These are phyloP conservation scores for Exophiala sp. DNA, from an alignment of 2,329 filamentous ascomycete species.

Conservation along the genomic window DNA sequence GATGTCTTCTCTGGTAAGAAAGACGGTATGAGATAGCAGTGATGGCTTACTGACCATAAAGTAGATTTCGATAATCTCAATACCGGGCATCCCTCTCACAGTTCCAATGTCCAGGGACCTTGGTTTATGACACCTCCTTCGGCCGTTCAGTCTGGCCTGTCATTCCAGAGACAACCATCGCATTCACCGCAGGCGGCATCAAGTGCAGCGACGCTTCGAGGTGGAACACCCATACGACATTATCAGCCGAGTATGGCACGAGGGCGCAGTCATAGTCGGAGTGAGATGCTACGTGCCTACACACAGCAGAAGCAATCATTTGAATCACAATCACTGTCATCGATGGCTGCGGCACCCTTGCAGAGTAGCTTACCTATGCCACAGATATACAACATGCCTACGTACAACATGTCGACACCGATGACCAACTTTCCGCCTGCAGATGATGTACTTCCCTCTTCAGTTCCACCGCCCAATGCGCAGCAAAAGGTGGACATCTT, in stretches of 20 bases:
- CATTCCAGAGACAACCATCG: constrained; percentile 16
- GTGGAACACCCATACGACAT: constrained; percentile 28
- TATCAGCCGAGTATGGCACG: constrained; percentile 15
- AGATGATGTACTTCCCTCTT: constrained; percentile 11
- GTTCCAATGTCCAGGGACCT: constrained; percentile 8
- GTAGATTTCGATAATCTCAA: constrained; percentile 11
- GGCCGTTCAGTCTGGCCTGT: constrained; percentile 7
- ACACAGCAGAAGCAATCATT: constrained; percentile 22
- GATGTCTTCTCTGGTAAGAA: constrained; percentile 14
- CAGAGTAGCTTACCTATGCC: constrained; percentile 12
- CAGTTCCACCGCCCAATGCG: constrained; percentile 6
- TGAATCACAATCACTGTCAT: constrained; percentile 20
- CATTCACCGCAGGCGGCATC: constrained; percentile 16
- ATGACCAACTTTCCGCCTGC: constrained; percentile 11
- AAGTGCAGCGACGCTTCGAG: constrained; percentile 9
- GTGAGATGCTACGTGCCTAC: constrained; percentile 25
- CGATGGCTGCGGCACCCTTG: constrained; percentile 15
- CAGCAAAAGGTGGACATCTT: constrained; percentile 9
- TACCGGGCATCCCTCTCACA: constrained; percentile 10
- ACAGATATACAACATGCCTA: constrained; percentile 17
- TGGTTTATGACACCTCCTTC: constrained; percentile 17
- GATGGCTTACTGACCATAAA: constrained; percentile 5
- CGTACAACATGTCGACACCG: constrained; percentile 16
- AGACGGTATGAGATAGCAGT: background rate
- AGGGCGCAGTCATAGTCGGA: constrained; percentile 24